phyloP scores from a whole-genome alignment of 2,329 filamentous ascomycete species.

The Ophiostoma novo-ulmi region DNA sequence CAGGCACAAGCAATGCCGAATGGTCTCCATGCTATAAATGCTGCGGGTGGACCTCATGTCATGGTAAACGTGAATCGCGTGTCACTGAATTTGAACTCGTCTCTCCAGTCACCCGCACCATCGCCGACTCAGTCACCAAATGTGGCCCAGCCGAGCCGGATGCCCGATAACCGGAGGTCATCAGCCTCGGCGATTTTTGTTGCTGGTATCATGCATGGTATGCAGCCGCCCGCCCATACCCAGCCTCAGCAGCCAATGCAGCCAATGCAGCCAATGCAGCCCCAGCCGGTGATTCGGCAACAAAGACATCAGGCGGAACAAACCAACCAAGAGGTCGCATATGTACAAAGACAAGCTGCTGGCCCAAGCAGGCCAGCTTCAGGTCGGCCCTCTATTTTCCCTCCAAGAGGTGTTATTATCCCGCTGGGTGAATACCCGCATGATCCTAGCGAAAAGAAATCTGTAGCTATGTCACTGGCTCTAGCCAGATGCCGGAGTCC shows the following conservation, averaged over 20 bases:
- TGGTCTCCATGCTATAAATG: background rate
- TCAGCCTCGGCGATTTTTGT: background rate
- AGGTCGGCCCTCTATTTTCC: conserved; percentile 25
- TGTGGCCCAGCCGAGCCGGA: background rate
- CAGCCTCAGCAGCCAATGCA: background rate
- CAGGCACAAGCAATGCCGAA: background rate
- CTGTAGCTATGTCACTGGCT: conserved; percentile 43
- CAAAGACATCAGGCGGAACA: background rate
- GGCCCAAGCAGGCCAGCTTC: background rate
- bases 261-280: background rate
- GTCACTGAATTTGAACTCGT: background rate
- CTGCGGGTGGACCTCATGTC: background rate
- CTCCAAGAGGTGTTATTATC: conserved; percentile 28
- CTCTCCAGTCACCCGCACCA: background rate
- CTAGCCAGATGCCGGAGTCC: conserved; percentile 47
- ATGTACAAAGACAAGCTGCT: conserved; percentile 1
- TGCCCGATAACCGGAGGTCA: background rate
- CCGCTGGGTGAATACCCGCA: conserved; percentile 38
- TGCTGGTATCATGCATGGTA: background rate
- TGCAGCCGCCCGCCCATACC: background rate
- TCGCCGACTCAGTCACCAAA: background rate
- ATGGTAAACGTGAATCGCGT: background rate
- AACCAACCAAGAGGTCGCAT: background rate
- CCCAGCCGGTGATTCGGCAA: background rate
- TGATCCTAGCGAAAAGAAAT: conserved; percentile 39